Percentiles rank a stretch among this genome's conserved stretches.
phyloP scores from a whole-genome alignment of 2,329 filamentous ascomycete species.

The Phialophora verrucosa region DNA sequence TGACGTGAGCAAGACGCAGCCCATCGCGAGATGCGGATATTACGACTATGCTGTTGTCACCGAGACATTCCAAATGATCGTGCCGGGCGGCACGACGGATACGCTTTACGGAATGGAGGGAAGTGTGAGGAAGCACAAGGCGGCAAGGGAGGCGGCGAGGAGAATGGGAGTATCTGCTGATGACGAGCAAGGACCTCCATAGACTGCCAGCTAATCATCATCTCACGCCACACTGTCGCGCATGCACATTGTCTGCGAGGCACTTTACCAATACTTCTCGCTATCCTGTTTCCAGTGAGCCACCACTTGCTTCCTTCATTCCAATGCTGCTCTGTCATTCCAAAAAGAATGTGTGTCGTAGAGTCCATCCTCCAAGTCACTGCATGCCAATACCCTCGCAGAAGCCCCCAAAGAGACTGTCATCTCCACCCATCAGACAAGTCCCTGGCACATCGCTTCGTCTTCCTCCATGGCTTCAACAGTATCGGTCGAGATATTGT shows the following conservation, averaged over 20 bases:
- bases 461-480: conserved; percentile 18
- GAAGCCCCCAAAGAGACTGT: background rate
- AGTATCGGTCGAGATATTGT: conserved; percentile 13
- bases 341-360: background rate
- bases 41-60: conserved; percentile 63
- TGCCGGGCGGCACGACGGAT: conserved; percentile 47
- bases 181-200: conserved; percentile 21
- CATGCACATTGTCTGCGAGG: background rate
- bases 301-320: no score
- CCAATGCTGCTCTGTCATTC: background rate
- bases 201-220: background rate
- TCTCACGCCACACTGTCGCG: background rate
- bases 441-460: conserved; percentile 17
- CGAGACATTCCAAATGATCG: conserved; percentile 65
- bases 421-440: conserved; percentile 16
- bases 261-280: background rate
- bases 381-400: background rate
- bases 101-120: conserved; percentile 50
- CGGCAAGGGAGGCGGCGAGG: conserved; percentile 34
- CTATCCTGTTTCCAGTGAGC: background rate
- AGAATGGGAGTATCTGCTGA: conserved; percentile 15
- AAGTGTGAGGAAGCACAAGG: conserved; percentile 43
- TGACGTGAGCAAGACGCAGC: conserved; percentile 62
- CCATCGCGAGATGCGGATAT: conserved; percentile 67
- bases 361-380: background rate